A percentile compares a stretch with the other conserved stretches of the same genome.
Conservation (phyloP, 2,329 filamentous ascomycete species). For the Xylariaceae sp. region DNA sequence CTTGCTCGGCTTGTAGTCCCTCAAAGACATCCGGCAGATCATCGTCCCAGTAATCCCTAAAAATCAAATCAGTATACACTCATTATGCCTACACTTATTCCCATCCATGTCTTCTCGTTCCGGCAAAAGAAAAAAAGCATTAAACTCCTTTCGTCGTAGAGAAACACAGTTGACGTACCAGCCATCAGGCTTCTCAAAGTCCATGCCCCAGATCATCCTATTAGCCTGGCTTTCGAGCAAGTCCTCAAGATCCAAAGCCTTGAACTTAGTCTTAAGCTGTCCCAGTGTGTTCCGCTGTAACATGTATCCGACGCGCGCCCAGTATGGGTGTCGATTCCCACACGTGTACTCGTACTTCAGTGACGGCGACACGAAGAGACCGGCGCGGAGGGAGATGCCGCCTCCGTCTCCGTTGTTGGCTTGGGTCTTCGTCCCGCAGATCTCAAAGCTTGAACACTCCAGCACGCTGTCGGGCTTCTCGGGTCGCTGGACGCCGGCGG, state of each 20-base stretch:
- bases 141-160: too few species aligned
- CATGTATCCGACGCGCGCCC: neutral
- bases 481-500: neutral
- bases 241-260: neutral
- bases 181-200: slow-evolving; percentile 7
- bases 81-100: too few species aligned
- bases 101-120: too few species aligned
- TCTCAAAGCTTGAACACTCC: slow-evolving; percentile 6
- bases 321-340: neutral
- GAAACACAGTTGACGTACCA: neutral
- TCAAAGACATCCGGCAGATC: slow-evolving; percentile 3
- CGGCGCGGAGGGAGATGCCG: neutral
- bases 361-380: slow-evolving; percentile 2
- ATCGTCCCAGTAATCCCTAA: slow-evolving; percentile 9
- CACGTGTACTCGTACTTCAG: slow-evolving; percentile 8
- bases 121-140: too few species aligned
- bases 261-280: slow-evolving; percentile 7
- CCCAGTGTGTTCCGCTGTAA: slow-evolving; percentile 1
- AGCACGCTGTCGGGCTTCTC: slow-evolving; percentile 9
- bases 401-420: neutral
- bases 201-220: neutral
- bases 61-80: too few species aligned
- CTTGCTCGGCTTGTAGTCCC: neutral
- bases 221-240: neutral
- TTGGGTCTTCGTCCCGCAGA: neutral